Percentiles rank a stretch among this genome's conserved stretches.
These are phyloP conservation scores for Cyathus striatus DNA, from an alignment of 768 basidiomycete species.

Conservation along the genomic window DNA sequence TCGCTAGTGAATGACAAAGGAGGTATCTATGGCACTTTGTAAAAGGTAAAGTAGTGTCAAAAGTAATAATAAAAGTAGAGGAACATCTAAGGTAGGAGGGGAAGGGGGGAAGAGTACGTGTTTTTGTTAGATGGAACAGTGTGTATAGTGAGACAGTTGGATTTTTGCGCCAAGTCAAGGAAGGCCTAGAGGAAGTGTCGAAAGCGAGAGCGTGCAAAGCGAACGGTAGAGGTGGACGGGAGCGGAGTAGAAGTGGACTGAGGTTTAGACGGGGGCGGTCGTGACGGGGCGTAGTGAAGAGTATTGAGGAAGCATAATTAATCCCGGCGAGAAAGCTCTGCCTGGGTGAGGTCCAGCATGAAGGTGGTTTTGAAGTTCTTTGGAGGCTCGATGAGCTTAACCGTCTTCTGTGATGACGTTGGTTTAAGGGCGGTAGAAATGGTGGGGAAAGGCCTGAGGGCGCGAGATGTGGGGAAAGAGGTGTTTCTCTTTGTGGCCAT, in stretches of 20 bases:
- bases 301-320: too few species aligned
- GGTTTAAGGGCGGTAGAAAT: conserved; percentile 41
- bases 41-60: too few species aligned
- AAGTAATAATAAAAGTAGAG: too few species aligned
- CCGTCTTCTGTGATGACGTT: conserved; percentile 33
- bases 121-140: too few species aligned
- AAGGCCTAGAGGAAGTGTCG: too few species aligned
- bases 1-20: too few species aligned
- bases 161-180: background rate
- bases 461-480: conserved; percentile 67
- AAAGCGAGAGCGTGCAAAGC: too few species aligned
- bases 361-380: conserved; percentile 66
- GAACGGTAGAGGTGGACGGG: conserved; percentile 2
- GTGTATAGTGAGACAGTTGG: background rate
- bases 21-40: too few species aligned
- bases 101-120: too few species aligned
- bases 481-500: conserved; percentile 36
- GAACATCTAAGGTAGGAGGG: too few species aligned
- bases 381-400: conserved; percentile 79
- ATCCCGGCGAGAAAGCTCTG: conserved; percentile 69
- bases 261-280: background rate
- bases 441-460: conserved; percentile 73
- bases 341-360: conserved; percentile 77
- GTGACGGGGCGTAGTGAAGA: too few species aligned
- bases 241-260: too few species aligned